Evolutionary conservation across 805 yeast species (phyloP), one percentile per base, ranked within the genome.

Genomic region (Tetrapisispora fleetii): DNA sequence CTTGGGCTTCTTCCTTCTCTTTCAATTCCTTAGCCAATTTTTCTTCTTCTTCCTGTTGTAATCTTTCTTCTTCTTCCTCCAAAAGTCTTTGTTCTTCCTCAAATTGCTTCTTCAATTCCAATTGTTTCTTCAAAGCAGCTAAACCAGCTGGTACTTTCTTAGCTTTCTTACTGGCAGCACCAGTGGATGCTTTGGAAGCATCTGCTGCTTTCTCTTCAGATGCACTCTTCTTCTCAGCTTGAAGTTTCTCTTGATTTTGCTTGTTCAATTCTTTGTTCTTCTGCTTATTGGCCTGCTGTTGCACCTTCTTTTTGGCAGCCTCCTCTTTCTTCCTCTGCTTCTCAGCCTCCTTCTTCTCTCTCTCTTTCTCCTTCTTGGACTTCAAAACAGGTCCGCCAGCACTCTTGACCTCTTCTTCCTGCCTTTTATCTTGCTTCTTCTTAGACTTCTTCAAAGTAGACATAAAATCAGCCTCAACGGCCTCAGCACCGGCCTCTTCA

Each of bases 361-460:
- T 90, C 72, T 91, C 95, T 70, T 85, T 85, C 62, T 85, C 98
- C 70, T 91, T 89, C 78, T 91, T 93, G 50, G 91, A 80, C 68
- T 90, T 88, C 62, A 89, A 74, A 54, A 80, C 77, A 43, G 91
- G 88, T 30, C 78, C 88, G 32, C 64, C 69, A 28, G 21, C 67
- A 46, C 67, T 64, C 51, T 72, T 70, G 13, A 65, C 70, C 52
- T 77, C 76, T 48, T 77, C 78, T 57, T 79, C 81, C 52, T 78
- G 80, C 48, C 79, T 82, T 51, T 76, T 80, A 67, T 75, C 81
- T 56, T 78, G 81, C 76, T 85, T 86, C 67, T 78, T 78, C 70
- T 86, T 86, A 50, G 91, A 81, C 54, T 76, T 79, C 68, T 85
- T 79, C 68, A 90, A 77, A 40, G 95, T 84, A 45, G 89, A 77